Conservation (phyloP, 768 basidiomycete species). For the Coprinellus aureogranulatus region DNA sequence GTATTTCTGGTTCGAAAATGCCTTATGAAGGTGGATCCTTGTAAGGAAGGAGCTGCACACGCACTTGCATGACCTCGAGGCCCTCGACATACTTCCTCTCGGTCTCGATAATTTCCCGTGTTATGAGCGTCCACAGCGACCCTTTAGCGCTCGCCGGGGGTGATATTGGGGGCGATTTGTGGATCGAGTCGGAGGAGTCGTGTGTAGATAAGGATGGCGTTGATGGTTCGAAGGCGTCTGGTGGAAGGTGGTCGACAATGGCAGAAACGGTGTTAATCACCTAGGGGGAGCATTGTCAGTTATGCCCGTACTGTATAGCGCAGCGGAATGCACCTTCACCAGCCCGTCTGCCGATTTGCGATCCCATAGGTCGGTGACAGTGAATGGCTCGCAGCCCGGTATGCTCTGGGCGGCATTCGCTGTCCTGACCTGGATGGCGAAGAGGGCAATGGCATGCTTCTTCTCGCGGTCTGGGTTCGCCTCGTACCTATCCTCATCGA, state of each 20-base stretch:
- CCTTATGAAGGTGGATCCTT: constrained; percentile 13
- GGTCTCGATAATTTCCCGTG: constrained; percentile 89
- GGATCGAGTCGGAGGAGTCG: constrained; percentile 63
- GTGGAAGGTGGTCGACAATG: constrained; percentile 74
- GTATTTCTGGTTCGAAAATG: constrained; percentile 64
- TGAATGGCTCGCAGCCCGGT: constrained; percentile 77
- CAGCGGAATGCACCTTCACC: constrained; percentile 70
- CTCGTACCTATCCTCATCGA: constrained; percentile 63
- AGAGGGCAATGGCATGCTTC: constrained; percentile 88
- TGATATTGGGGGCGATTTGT: constrained; percentile 35
- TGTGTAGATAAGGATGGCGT: constrained; percentile 54
- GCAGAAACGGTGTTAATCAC: constrained; percentile 87
- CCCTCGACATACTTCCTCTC: constrained; percentile 97
- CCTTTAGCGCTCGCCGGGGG: constrained; percentile 58
- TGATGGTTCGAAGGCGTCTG: constrained; percentile 66
- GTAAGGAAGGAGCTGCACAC: constrained; percentile 23
- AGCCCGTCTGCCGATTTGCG: constrained; percentile 90
- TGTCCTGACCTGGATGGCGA: constrained; percentile 82
- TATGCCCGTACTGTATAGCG: background rate
- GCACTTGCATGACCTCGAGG: constrained; percentile 91
- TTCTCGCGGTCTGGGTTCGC: constrained; percentile 75
- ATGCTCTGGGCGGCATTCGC: constrained; percentile 59
- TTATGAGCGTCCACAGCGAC: constrained; percentile 69
- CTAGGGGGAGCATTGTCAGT: too few species aligned
- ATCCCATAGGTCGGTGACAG: constrained; percentile 87